A percentile compares a stretch with the other conserved stretches of the same genome.
phyloP scores from a whole-genome alignment of 257 asterid species.

The Capsicum rhomboideum region DNA sequence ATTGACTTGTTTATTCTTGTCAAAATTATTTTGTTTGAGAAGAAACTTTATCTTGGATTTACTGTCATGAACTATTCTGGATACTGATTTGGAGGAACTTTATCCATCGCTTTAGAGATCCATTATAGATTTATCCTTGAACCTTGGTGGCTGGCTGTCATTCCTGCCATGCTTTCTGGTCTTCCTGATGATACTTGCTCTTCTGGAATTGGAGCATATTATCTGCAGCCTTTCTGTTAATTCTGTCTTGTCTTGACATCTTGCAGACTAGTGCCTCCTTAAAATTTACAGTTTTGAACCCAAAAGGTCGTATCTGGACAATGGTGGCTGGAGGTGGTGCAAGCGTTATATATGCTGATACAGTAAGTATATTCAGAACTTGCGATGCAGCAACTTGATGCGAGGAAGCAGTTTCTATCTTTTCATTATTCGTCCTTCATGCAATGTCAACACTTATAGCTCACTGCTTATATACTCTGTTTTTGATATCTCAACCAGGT shows the following conservation, averaged over 20 bases:
- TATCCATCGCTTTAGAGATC: not conserved
- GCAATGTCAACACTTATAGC: not conserved
- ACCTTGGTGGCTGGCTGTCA: not conserved
- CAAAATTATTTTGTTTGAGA: not conserved
- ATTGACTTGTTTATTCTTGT: not conserved
- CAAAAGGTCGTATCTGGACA: constrained; percentile 97
- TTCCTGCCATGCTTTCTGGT: not conserved
- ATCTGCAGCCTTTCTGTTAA: not conserved
- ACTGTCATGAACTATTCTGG: not conserved
- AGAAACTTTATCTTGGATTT: not conserved
- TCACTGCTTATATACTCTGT: not conserved
- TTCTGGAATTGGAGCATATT: not conserved
- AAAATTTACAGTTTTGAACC: constrained; percentile 88
- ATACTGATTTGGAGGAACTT: not conserved
- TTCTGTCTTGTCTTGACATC: not conserved
- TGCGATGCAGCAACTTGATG: not conserved
- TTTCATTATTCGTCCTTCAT: not conserved
- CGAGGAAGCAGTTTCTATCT: not conserved
- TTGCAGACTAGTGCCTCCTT: constrained; percentile 91
- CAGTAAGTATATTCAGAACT: constrained; percentile 42
- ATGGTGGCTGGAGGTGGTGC: constrained; percentile 99
- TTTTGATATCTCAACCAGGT: constrained; percentile 31
- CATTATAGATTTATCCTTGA: not conserved
- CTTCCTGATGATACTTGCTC: not conserved
- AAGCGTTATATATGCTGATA: constrained; percentile 92